phyloP scores from a whole-genome alignment of 768 basidiomycete genomes.

The Amanita pseudoporphyria region DNA sequence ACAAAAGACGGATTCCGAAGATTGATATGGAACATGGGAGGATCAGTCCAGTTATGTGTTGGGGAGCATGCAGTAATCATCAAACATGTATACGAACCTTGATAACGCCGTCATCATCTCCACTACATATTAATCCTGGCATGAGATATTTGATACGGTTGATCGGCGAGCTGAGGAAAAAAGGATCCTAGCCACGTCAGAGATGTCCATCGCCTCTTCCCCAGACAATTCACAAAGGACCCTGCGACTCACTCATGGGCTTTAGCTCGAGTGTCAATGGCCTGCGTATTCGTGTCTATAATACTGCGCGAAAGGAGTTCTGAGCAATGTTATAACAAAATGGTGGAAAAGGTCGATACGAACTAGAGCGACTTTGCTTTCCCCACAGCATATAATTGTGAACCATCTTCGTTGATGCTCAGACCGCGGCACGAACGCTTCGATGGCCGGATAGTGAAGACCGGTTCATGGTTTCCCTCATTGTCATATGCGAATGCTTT shows the following conservation, averaged over 20 bases:
- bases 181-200: conserved; percentile 24
- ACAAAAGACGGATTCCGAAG: not conserved
- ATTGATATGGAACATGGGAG: not conserved
- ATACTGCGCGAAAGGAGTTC: conserved; percentile 30
- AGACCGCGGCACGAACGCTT: conserved; percentile 80
- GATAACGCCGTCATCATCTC: conserved; percentile 91
- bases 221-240: not conserved
- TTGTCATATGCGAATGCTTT: conserved; percentile 77
- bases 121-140: conserved; percentile 69
- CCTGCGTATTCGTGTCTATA: conserved; percentile 56
- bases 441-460: conserved; percentile 62
- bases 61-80: not conserved
- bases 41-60: not conserved
- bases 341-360: conserved; percentile 21
- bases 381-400: conserved; percentile 65
- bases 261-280: conserved; percentile 34
- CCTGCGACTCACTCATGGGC: conserved; percentile 57
- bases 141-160: conserved; percentile 73
- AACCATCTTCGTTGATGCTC: conserved; percentile 57
- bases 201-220: conserved; percentile 3
- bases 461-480: conserved; percentile 43
- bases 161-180: conserved; percentile 54
- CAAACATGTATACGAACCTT: conserved; percentile 46
- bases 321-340: not conserved
- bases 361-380: conserved; percentile 77